Evolutionary conservation across 2,329 filamentous ascomycete species (phyloP), one percentile per base, ranked within the genome.

Genomic region (Ophiostoma sp.): DNA sequence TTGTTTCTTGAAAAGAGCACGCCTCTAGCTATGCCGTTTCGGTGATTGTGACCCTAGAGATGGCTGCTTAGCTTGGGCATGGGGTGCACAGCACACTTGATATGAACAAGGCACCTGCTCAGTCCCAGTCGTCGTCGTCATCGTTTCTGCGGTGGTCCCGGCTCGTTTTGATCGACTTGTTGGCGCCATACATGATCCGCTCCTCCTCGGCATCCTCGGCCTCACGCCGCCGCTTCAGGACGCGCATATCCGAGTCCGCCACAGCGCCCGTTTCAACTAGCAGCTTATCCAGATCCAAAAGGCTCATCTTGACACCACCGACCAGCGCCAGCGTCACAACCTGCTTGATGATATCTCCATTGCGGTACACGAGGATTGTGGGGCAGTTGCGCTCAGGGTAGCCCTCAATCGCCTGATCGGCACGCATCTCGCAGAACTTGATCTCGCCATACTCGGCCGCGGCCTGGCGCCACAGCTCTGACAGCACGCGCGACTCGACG

Each of bases 371-470:
- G 71, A 99, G 76, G 47, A 99, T 92, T 0, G 95, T 99, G 1
- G 95, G 95, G 69, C 93, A 97, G 77, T 99, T 99, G 69, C 86
- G 85, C 75, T 98, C 95, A 1, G 95, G 95, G 78, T 99, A 99
- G 55, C 92, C 92, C 77, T 98, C 95, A 73, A 99, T 97, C 69
- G 95, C 97, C 80, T 97, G 87, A 75, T 92, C 89, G 6, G 89
- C 95, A 73, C 89, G 86, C 73, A 99, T 98, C 80, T 98, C 92
- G 77, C 94, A 98, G 79, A 99, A 99, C 80, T 99, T 99, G 77
- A 99, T 82, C 72, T 99, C 94, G 27, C 93, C 92, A 75, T 93
- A 99, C 75, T 94, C 92, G 70, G 79, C 80, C 0, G 95, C 94
- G 55, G 95, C 84, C 75, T 93, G 87, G 47, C 89, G 84, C 93